These are phyloP conservation scores for Apostasia shenzhenica DNA, from an alignment of 106 monocot species.

Conservation along the genomic window DNA sequence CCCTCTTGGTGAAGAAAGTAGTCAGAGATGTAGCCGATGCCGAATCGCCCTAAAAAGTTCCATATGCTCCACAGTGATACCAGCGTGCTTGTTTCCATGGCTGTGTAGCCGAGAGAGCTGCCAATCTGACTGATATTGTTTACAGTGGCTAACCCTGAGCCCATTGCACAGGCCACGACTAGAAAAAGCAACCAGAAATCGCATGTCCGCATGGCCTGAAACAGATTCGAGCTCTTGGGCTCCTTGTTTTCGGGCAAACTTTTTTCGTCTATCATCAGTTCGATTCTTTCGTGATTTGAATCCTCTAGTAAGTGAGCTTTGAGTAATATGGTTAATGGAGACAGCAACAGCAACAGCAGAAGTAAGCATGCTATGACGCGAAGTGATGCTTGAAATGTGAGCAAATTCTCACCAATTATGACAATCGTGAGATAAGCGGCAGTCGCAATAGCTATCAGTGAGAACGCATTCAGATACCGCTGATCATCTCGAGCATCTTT, in stretches of 20 bases:
- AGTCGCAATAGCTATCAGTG: slow-evolving; percentile 42
- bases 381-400: slow-evolving; percentile 13
- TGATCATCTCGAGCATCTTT: slow-evolving; percentile 34
- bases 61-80: slow-evolving; percentile 96
- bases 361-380: slow-evolving; percentile 21
- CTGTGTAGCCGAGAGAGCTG: slow-evolving; percentile 53
- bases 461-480: slow-evolving; percentile 50
- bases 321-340: slow-evolving; percentile 30
- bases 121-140: slow-evolving; percentile 93
- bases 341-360: slow-evolving; percentile 56
- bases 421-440: slow-evolving; percentile 78
- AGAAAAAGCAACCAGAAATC: slow-evolving; percentile 87
- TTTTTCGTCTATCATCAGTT: slow-evolving; percentile 14
- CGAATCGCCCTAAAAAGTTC: slow-evolving; percentile 88
- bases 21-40: slow-evolving; percentile 68
- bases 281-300: slow-evolving; percentile 17
- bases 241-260: background rate
- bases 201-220: slow-evolving; percentile 42
- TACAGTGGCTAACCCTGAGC: slow-evolving; percentile 85
- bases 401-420: slow-evolving; percentile 56
- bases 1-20: slow-evolving; percentile 44
- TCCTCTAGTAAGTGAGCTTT: slow-evolving; percentile 25
- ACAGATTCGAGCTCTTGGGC: slow-evolving; percentile 13
- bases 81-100: slow-evolving; percentile 37
- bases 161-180: slow-evolving; percentile 88